phyloP scores from a whole-genome alignment of 495 filamentous ascomycete genomes.

The Penicillium parvum region DNA sequence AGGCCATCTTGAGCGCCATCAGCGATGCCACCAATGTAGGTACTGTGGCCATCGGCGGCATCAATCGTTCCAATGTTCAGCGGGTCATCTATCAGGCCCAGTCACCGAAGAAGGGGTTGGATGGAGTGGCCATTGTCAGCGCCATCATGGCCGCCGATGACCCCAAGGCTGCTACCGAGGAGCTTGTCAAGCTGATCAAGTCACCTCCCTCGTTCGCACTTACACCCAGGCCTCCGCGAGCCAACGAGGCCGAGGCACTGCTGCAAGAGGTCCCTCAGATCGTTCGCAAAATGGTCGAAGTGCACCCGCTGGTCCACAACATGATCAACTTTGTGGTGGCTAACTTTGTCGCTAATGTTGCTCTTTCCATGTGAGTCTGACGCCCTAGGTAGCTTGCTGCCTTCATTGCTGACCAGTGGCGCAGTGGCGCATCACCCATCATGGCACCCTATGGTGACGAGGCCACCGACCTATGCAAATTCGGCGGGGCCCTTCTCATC shows the following conservation, averaged over 20 bases:
- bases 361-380: conserved; percentile 58
- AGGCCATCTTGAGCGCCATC: conserved; percentile 61
- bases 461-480: conserved; percentile 66
- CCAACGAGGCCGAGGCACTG: conserved; percentile 35
- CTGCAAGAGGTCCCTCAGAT: conserved; percentile 48
- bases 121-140: conserved; percentile 86
- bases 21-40: conserved; percentile 39
- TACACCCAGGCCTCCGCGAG: conserved; percentile 11
- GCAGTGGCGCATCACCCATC: conserved; percentile 80
- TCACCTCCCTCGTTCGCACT: conserved; percentile 46
- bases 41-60: conserved; percentile 81
- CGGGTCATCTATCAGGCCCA: conserved; percentile 65
- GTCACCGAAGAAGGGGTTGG: conserved; percentile 48
- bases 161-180: conserved; percentile 54
- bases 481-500: conserved; percentile 70
- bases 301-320: conserved; percentile 81
- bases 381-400: background rate
- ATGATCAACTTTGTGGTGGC: conserved; percentile 96
- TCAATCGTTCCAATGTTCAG: conserved; percentile 74
- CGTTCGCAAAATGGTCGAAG: conserved; percentile 53
- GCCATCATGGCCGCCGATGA: conserved; percentile 73
- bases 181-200: conserved; percentile 50
- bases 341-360: conserved; percentile 89
- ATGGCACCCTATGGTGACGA: conserved; percentile 89
- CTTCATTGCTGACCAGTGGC: conserved; percentile 7